Conservation (phyloP, 1,284 basidiomycete species). For the Anthracocystis panici-leucophaei region DNA sequence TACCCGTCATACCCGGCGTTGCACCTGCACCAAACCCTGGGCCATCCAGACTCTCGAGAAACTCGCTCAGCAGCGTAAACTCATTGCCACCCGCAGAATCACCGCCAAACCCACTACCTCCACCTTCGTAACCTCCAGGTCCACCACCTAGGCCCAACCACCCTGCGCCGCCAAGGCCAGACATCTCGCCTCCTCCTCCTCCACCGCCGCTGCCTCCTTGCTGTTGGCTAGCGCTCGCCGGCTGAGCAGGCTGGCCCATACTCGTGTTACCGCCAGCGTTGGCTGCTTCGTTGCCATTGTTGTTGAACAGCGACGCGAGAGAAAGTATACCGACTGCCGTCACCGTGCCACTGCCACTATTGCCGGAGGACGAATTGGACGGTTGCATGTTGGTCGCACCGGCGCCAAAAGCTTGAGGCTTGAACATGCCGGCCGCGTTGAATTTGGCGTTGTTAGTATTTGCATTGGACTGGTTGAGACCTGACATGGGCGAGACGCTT, state of each 20-base stretch:
- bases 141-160: slow-evolving; percentile 65
- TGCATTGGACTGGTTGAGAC: slow-evolving; percentile 24
- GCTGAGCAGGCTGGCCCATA: background rate
- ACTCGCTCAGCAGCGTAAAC: slow-evolving; percentile 63
- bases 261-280: background rate
- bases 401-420: slow-evolving; percentile 21
- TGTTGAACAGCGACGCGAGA: slow-evolving; percentile 35
- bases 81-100: slow-evolving; percentile 65
- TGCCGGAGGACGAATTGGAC: slow-evolving; percentile 5
- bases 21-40: slow-evolving; percentile 39
- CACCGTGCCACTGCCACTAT: slow-evolving; percentile 2
- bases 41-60: slow-evolving; percentile 64
- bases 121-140: slow-evolving; percentile 41
- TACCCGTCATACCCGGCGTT: slow-evolving; percentile 29
- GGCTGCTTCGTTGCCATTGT: slow-evolving; percentile 11
- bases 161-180: slow-evolving; percentile 59
- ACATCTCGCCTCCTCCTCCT: slow-evolving; percentile 17
- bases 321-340: slow-evolving; percentile 33
- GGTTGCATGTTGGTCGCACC: slow-evolving; percentile 21
- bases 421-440: slow-evolving; percentile 33
- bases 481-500: slow-evolving; percentile 23
- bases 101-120: slow-evolving; percentile 53
- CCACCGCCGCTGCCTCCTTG: slow-evolving; percentile 1
- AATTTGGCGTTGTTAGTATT: slow-evolving; percentile 18
- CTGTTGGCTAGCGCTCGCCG: slow-evolving; percentile 6